phyloP scores from a whole-genome alignment of 768 basidiomycete genomes.

The Tricholoma matsutake region DNA sequence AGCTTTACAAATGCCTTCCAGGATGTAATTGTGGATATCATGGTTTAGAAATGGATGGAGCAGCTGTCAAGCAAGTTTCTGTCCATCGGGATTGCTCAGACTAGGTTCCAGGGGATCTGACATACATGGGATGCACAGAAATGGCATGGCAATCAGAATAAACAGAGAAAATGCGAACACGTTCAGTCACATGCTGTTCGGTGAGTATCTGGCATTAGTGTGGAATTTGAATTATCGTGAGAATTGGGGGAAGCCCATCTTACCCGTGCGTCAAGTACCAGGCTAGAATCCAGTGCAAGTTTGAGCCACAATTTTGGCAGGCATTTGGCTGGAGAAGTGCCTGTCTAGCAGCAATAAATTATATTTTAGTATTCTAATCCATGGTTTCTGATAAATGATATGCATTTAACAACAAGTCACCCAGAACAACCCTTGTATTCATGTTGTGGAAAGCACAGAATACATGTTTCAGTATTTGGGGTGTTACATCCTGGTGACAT shows the following conservation, averaged over 20 bases:
- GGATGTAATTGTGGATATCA: constrained; percentile 19
- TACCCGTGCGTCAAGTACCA: not conserved
- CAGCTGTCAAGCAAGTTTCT: not conserved
- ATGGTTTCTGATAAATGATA: no score
- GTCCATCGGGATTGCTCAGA: not conserved
- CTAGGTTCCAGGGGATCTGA: not conserved
- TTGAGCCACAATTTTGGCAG: no score
- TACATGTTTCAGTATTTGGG: no score
- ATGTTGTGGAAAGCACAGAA: no score
- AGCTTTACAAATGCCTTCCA: constrained; percentile 22
- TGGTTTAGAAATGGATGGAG: not conserved
- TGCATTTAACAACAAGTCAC: no score
- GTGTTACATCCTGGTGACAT: no score
- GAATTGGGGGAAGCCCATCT: not conserved
- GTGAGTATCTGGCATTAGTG: not conserved
- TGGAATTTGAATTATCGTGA: not conserved
- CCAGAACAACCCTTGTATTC: no score
- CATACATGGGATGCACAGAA: not conserved
- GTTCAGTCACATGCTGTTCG: not conserved
- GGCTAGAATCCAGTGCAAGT: no score
- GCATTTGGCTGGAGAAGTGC: no score
- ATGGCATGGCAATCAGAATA: not conserved
- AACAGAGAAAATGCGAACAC: not conserved
- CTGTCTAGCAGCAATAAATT: no score
- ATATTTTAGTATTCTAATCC: no score